These are phyloP conservation scores for Fusarium guadeloupense DNA, from an alignment of 2,329 filamentous ascomycete genomes.

Conservation along the genomic window DNA sequence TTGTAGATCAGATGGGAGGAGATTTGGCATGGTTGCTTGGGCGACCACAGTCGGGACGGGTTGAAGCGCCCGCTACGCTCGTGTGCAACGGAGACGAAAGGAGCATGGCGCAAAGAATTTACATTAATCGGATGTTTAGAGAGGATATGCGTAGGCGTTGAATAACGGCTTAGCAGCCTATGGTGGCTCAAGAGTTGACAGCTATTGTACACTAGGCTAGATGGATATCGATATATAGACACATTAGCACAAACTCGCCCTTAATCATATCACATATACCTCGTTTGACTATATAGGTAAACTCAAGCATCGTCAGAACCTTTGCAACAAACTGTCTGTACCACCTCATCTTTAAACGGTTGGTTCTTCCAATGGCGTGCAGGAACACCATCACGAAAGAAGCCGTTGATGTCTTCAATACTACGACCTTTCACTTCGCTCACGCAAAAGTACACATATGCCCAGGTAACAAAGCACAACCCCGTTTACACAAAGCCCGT, in stretches of 20 bases:
- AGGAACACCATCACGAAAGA: conserved; percentile 42
- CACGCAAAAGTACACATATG: conserved; percentile 52
- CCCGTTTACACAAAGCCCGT: conserved; percentile 52
- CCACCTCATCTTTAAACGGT: conserved; percentile 16
- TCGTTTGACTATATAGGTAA: no score
- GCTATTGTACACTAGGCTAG: no score
- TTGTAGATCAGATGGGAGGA: neutral
- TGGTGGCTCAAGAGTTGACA: no score
- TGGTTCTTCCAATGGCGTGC: conserved; percentile 42
- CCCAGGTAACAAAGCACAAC: conserved; percentile 45
- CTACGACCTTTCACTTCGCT: conserved; percentile 44
- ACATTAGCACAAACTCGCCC: no score
- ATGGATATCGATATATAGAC: no score
- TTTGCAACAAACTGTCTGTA: neutral
- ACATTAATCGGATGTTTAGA: neutral
- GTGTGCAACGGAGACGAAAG: conserved; percentile 9
- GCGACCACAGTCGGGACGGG: neutral
- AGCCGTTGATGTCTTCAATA: conserved; percentile 45
- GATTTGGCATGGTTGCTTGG: neutral
- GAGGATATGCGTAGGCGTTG: neutral
- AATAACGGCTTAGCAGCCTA: no score
- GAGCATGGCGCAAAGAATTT: neutral
- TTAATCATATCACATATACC: no score
- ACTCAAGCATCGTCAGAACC: no score
- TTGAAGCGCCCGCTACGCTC: neutral